Evolutionary conservation across 148 eudicot genomes (phyloP).

Genomic region (Nepenthes gracilis): DNA sequence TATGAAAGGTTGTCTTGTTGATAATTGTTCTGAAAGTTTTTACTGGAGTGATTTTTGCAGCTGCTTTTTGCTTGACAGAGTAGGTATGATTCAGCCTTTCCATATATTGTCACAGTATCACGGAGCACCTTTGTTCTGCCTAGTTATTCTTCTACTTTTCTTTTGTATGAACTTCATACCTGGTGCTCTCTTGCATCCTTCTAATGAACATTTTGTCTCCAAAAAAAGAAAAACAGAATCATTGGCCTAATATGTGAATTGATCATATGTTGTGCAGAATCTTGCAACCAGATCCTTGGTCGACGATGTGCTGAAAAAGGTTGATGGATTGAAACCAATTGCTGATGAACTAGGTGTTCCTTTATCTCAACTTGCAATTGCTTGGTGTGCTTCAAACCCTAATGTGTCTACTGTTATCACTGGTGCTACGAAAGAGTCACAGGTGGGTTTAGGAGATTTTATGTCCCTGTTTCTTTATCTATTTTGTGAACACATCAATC

Average conservation of each 20-base stretch:
- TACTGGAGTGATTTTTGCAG: too few relatives aligned
- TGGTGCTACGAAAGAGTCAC: conserved; percentile 83
- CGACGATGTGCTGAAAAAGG: conserved; percentile 82
- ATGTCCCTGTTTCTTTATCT: not conserved
- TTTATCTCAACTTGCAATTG: conserved; percentile 87
- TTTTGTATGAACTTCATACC: not conserved
- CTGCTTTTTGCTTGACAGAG: too few relatives aligned
- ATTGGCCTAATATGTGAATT: not conserved
- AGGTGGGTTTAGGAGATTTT: conserved; percentile 30
- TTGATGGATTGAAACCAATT: conserved; percentile 71
- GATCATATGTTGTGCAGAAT: not conserved
- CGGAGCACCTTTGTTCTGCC: too few relatives aligned
- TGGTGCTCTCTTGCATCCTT: not conserved
- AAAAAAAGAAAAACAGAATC: not conserved
- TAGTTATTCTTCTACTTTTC: too few relatives aligned
- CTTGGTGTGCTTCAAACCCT: conserved; percentile 98
- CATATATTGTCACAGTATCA: too few relatives aligned
- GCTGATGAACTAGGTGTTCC: conserved; percentile 83
- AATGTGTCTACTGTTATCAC: conserved; percentile 96
- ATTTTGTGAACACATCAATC: not conserved
- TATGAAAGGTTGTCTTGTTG: too few relatives aligned
- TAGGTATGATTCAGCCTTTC: too few relatives aligned
- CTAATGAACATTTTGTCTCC: not conserved
- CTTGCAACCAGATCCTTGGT: conserved; percentile 45
- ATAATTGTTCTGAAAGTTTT: too few relatives aligned